Evolutionary conservation across 352 stramenopile genomes (phyloP), one percentile per base, ranked within the genome.

Genomic region (Phytophthora sp.): DNA sequence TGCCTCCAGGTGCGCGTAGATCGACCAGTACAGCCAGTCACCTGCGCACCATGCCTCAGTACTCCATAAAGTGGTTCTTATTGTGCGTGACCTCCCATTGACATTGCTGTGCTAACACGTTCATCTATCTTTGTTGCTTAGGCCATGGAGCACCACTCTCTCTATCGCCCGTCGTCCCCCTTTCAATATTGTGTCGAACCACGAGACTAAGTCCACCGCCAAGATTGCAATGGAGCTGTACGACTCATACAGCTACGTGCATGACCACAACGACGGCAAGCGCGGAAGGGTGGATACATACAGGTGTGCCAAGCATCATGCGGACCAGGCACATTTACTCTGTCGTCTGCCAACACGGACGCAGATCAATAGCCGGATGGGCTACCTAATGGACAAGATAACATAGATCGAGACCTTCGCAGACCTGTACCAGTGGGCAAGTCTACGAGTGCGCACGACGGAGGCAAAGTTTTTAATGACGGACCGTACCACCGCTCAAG

Each of bases 101-200:
- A n/a, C 35, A 41, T 41, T 4, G 35, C n/a, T 41, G 15, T 41
- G n/a, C 11, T 41, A 41, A 41, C 15, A 13, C 20, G 11, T 13
- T 3, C 13, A 12, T 41, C 35, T 8, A 38, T 38, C 31, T 13
- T 38, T 1, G 8, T 41, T 41, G 15, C 20, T 5, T 16, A 41
- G 31, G 35, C 4, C 35, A 41, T 41, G 15, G 2, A 4, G 35
- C 35, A 16, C 8, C 8, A 4, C 35, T 41, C 35, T 12, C 35
- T n/a, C 15, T 41, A 20, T 41, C 20, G n/a, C 35, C 35, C 15
- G 3, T 16, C 35, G 4, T 41, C 35, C 11, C 35, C 13, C 35
- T 12, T 20, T 33, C 16, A 88, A 49, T 47, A 77, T 52, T 27
- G 35, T 41, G 20, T 41, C 35, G 15, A 5, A 16, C 13, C 35